Conservation (phyloP, 176 grass and related monocot genomes). For the Triticum timopheevii region DNA sequence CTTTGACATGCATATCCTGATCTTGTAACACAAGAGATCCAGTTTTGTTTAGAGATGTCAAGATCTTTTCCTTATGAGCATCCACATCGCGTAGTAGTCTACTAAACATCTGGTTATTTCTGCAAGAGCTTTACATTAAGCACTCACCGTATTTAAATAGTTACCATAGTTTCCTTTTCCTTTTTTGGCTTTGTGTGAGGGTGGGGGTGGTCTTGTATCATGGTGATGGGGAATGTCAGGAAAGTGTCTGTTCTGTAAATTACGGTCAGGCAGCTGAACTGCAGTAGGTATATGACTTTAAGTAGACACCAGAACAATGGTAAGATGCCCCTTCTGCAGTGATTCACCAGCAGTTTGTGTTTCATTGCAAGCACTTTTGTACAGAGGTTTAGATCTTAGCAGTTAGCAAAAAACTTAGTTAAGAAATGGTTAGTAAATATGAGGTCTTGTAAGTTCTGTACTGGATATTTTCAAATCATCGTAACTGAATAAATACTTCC, state of each 20-base stretch:
- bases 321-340: background rate
- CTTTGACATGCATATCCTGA: background rate
- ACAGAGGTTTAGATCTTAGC: background rate
- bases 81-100: background rate
- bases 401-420: constrained; percentile 19
- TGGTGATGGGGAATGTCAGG: background rate
- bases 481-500: background rate
- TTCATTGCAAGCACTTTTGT: background rate
- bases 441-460: background rate
- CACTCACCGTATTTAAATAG: background rate
- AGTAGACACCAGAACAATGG: no score
- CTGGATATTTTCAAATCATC: background rate
- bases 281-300: background rate
- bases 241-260: background rate
- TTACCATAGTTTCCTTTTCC: background rate
- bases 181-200: background rate
- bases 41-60: background rate
- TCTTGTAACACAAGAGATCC: background rate
- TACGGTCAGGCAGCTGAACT: background rate
- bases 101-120: background rate
- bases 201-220: background rate
- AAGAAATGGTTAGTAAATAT: background rate
- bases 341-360: background rate
- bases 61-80: background rate
- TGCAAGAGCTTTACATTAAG: background rate